These are phyloP conservation scores for Podospora conica DNA, from an alignment of 495 filamentous ascomycete species.

Conservation along the genomic window DNA sequence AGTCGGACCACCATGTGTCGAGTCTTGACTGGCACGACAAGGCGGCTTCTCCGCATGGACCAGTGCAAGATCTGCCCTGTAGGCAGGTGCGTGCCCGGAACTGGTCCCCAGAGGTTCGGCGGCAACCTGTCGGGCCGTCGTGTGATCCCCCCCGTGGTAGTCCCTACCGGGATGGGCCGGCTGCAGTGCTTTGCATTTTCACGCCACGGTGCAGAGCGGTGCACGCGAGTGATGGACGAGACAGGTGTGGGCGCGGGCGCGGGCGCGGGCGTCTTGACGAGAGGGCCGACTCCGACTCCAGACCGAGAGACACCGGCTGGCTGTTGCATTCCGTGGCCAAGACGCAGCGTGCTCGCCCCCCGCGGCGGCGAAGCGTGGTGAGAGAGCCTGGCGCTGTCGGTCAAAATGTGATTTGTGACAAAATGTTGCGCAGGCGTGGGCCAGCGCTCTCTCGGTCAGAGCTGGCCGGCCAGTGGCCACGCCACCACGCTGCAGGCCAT, in stretches of 20 bases:
- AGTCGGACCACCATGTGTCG: conserved; percentile 17
- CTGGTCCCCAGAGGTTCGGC: conserved; percentile 14
- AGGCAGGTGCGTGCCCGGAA: conserved; percentile 12
- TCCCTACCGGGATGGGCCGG: conserved; percentile 22
- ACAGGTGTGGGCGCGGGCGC: background rate
- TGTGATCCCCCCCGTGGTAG: conserved; percentile 18
- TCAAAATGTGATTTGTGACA: conserved; percentile 10
- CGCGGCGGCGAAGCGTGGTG: background rate
- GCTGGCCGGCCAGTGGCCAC: too few species aligned
- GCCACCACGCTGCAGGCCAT: conserved; percentile 7
- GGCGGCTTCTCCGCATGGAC: conserved; percentile 15
- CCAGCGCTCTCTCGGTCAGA: background rate
- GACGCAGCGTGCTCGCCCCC: background rate
- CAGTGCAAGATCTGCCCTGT: conserved; percentile 21
- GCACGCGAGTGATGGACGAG: too few species aligned
- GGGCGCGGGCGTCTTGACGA: background rate
- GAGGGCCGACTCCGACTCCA: background rate
- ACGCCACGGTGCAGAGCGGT: conserved; percentile 4
- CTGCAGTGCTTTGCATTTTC: conserved; percentile 17
- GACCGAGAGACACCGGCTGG: background rate
- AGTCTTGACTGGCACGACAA: conserved; percentile 18
- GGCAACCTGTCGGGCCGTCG: conserved; percentile 18
- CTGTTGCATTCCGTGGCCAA: conserved; percentile 11
- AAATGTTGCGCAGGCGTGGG: background rate
- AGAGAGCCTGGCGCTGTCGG: background rate